Conservation (phyloP, 192 early-diverging fungal genomes). For the Gaertneriomyces sp. region DNA sequence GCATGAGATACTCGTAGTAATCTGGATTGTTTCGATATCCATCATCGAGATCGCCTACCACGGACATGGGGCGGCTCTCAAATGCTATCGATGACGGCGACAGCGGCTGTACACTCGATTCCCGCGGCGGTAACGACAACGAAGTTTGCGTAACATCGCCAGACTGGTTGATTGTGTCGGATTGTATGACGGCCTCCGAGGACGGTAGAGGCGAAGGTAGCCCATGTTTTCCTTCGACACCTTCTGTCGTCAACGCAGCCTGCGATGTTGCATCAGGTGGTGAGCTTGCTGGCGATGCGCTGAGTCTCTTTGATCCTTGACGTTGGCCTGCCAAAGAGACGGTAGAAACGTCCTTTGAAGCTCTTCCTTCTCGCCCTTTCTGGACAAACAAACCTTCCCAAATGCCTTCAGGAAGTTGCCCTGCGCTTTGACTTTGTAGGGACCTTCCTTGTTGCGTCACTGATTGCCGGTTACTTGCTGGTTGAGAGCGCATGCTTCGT, state of each 20-base stretch:
- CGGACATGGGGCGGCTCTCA: slow-evolving; percentile 23
- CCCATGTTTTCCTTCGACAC: too few species aligned
- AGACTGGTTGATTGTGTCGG: too few species aligned
- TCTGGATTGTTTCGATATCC: slow-evolving; percentile 38
- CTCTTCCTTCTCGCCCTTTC: slow-evolving; percentile 4
- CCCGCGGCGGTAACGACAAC: not conserved
- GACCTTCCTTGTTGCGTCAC: too few species aligned
- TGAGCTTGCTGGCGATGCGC: not conserved
- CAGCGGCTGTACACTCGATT: not conserved
- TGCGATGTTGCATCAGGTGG: slow-evolving; percentile 1
- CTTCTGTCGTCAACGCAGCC: too few species aligned
- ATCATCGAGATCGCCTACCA: slow-evolving; percentile 26
- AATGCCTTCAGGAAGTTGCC: too few species aligned
- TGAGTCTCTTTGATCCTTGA: too few species aligned
- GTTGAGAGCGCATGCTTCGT: slow-evolving; percentile 9
- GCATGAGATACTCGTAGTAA: slow-evolving; percentile 55
- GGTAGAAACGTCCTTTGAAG: not conserved
- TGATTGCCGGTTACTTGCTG: not conserved
- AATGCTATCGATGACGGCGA: slow-evolving; percentile 9
- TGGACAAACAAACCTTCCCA: not conserved
- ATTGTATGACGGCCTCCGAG: too few species aligned
- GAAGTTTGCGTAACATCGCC: too few species aligned
- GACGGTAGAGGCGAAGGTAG: too few species aligned
- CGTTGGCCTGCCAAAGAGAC: not conserved
- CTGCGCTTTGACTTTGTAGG: too few species aligned